These are phyloP conservation scores for Acidiella bohemica DNA, from an alignment of 495 filamentous ascomycete species.

Conservation along the genomic window DNA sequence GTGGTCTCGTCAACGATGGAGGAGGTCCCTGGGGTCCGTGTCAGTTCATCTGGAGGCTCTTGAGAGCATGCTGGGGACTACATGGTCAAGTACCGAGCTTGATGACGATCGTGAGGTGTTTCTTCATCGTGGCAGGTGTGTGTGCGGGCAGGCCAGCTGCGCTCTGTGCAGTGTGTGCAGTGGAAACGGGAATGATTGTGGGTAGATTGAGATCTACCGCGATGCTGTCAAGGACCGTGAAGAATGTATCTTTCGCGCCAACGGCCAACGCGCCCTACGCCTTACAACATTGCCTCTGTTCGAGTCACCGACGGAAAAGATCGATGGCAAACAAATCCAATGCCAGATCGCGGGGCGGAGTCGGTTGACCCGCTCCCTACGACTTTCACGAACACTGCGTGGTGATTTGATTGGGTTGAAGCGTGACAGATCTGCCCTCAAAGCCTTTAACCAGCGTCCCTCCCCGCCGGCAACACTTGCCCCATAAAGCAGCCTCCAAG, in stretches of 20 bases:
- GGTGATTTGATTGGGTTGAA: no score
- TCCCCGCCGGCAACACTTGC: no score
- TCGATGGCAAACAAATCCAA: no score
- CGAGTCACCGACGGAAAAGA: no score
- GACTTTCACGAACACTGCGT: no score
- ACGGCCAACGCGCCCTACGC: background rate
- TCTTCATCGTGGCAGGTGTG: constrained; percentile 36
- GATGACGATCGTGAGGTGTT: constrained; percentile 67
- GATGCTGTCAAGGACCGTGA: background rate
- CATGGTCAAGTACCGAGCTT: constrained; percentile 56
- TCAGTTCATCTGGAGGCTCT: background rate
- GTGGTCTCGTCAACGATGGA: constrained; percentile 95
- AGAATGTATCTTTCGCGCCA: background rate
- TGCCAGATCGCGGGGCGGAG: no score
- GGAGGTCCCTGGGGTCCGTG: constrained; percentile 57
- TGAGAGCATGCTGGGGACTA: constrained; percentile 4
- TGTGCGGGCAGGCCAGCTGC: no score
- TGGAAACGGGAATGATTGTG: background rate
- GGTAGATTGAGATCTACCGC: background rate
- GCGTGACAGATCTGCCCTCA: no score
- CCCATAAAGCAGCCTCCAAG: no score
- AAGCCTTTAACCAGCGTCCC: no score
- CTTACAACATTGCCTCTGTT: background rate
- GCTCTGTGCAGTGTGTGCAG: background rate
- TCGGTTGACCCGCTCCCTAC: no score